phyloP scores from a whole-genome alignment of 108 stramenopile species.

The Nitzschia palea region DNA sequence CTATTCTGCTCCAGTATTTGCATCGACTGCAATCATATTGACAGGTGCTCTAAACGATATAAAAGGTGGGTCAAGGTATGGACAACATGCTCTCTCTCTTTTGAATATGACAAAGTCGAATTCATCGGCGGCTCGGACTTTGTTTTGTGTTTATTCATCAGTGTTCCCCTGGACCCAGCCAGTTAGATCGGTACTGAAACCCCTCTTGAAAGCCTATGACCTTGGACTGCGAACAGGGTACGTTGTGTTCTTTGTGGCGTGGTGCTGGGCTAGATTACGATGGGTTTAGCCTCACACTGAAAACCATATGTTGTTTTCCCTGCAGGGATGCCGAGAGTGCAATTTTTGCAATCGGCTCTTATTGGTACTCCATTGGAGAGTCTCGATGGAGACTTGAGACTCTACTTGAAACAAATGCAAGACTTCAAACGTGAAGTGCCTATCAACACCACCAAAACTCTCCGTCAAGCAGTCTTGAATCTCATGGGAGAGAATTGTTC shows the following conservation, averaged over 20 bases:
- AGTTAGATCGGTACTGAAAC: not conserved
- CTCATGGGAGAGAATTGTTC: conserved; percentile 1
- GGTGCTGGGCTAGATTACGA: too few species aligned
- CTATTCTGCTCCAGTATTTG: conserved; percentile 11
- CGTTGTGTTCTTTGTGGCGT: not conserved
- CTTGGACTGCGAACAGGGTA: conserved; percentile 28
- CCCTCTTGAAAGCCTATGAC: conserved; percentile 16
- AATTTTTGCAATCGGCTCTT: too few species aligned
- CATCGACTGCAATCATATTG: not conserved
- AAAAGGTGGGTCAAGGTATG: not conserved
- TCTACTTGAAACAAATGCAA: conserved; percentile 6
- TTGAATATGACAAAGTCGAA: not conserved
- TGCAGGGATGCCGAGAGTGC: too few species aligned
- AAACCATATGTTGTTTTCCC: too few species aligned
- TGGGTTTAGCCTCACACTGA: too few species aligned
- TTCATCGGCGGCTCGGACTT: not conserved
- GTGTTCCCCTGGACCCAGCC: conserved; percentile 15
- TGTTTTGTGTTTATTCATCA: conserved; percentile 1
- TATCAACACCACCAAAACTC: not conserved
- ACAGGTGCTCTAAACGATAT: not conserved
- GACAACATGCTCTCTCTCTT: not conserved
- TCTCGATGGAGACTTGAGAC: not conserved
- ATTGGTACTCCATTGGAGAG: not conserved
- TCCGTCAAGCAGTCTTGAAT: conserved; percentile 1
- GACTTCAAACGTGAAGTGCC: conserved; percentile 8